A percentile compares a stretch with the other conserved stretches of the same genome.
Conservation (phyloP, 2,329 filamentous ascomycete species). For the Biscogniauxia mediterranea region DNA sequence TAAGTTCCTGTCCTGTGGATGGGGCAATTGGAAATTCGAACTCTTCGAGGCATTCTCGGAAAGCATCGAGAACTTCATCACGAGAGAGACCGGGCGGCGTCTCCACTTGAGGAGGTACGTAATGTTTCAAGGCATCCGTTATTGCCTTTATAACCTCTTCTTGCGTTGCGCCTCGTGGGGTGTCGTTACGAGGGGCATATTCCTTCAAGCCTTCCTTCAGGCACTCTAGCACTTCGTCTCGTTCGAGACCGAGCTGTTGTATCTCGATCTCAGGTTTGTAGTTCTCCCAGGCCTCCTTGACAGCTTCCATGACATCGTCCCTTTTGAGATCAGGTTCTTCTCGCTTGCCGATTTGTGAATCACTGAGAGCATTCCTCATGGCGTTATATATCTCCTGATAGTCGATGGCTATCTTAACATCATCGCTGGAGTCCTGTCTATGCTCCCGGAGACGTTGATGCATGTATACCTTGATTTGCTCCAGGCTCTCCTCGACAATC, state of each 20-base stretch:
- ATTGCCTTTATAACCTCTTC: constrained; percentile 86
- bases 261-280: constrained; percentile 93
- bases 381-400: constrained; percentile 84
- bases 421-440: constrained; percentile 64
- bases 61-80: constrained; percentile 79
- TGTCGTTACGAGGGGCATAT: constrained; percentile 58
- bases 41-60: constrained; percentile 83
- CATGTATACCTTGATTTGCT: constrained; percentile 82
- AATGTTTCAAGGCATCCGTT: constrained; percentile 80
- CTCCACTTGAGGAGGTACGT: constrained; percentile 69
- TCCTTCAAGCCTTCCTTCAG: constrained; percentile 82
- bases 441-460: constrained; percentile 75
- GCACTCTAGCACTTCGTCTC: constrained; percentile 85
- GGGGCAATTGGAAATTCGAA: constrained; percentile 71
- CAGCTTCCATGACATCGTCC: constrained; percentile 82
- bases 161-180: constrained; percentile 62
- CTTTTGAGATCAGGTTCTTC: constrained; percentile 58
- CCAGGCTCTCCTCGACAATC: constrained; percentile 77
- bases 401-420: constrained; percentile 63
- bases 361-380: constrained; percentile 71
- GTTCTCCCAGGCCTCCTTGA: constrained; percentile 87
- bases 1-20: constrained; percentile 53
- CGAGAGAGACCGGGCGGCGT: constrained; percentile 68
- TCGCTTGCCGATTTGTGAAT: constrained; percentile 52
- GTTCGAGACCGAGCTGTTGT: constrained; percentile 84